Base-by-base conservation (phyloP, 352 stramenopile genomes). In the Detonula confervacea region DNA sequence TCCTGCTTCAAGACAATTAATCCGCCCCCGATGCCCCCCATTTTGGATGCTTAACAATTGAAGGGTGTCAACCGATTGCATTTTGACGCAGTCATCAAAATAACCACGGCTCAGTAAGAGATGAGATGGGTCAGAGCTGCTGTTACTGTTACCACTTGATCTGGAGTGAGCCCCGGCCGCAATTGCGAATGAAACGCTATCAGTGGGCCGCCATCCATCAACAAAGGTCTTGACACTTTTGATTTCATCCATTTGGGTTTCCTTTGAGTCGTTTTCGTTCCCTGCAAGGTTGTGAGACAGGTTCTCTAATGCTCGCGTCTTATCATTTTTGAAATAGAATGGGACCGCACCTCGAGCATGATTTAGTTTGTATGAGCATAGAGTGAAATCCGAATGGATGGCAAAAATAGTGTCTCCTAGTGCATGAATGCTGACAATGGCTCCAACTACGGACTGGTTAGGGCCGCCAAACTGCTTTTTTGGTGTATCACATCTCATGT, bases 81-180 rank as follows among this genome's bases (percentile, higher is more conserved):
- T 72, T 75, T 90, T 92, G 20, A 94, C 35, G 39, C 73, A 81
- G 52, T 91, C 71, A 69, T 94, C 87, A 70, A 87, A 91, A 70
- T 92, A 93, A 24, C 84, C 86, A 75, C 83, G 91, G 75, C 86
- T 91, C 37, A 92, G 47, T 35, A 94, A 71, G 51, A 91, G 70
- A 63, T 73, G 70, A 11, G 81, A 81, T 14, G 69, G 55, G 35
- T 93, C 89, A 37, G 70, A 75, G 33, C 27, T 73, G 52, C 65
- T 80, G 42, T 44, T 76, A 29, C 68, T 37, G 46, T 67, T 64
- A 37, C 83, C 63, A 59, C 73, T 49, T 64, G 83, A 70, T 70
- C 72, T 84, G 25, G 81, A 80, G 55, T 73, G 80, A n/a, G 77
- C 83, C 16, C 82, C 86, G 25, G 91, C 57, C n/a, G 83, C 81